phyloP scores from a whole-genome alignment of 75 land plant genomes.

The Picea glauca region DNA sequence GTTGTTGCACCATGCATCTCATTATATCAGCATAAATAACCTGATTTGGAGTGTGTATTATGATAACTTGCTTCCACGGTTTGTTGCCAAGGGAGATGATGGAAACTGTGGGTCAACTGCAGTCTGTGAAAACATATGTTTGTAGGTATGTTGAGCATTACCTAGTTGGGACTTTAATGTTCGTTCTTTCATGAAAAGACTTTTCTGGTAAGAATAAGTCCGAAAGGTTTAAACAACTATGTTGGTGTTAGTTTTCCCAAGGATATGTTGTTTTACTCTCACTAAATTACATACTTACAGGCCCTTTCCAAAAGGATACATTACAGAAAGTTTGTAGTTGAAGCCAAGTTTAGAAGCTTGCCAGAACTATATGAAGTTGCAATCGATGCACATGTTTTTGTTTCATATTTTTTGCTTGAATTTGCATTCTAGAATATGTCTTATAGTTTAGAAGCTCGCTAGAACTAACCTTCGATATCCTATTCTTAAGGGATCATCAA shows the following conservation, averaged over 20 bases:
- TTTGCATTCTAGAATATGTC: neutral
- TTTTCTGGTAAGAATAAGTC: neutral
- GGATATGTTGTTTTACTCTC: neutral
- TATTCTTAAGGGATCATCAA: too few relatives aligned
- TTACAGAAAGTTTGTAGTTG: conserved; percentile 88
- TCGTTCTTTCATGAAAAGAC: neutral
- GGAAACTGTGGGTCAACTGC: conserved; percentile 92
- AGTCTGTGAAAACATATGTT: conserved; percentile 83
- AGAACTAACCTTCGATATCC: too few relatives aligned
- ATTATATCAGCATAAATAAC: conserved; percentile 70
- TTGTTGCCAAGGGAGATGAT: conserved; percentile 74
- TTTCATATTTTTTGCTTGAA: neutral
- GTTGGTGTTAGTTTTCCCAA: neutral
- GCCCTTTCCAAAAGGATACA: conserved; percentile 92
- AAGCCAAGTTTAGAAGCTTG: conserved; percentile 74
- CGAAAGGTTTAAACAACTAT: neutral
- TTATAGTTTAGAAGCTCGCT: neutral
- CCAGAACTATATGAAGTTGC: conserved; percentile 54
- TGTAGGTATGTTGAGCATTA: conserved; percentile 57
- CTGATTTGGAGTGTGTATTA: conserved; percentile 81
- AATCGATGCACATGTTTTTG: conserved; percentile 66
- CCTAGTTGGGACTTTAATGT: neutral
- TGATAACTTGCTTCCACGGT: conserved; percentile 60
- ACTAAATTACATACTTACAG: conserved; percentile 28
- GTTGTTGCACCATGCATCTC: conserved; percentile 78